Base-by-base conservation (phyloP, 2,329 filamentous ascomycete species). In the Aspergillus sp. region DNA sequence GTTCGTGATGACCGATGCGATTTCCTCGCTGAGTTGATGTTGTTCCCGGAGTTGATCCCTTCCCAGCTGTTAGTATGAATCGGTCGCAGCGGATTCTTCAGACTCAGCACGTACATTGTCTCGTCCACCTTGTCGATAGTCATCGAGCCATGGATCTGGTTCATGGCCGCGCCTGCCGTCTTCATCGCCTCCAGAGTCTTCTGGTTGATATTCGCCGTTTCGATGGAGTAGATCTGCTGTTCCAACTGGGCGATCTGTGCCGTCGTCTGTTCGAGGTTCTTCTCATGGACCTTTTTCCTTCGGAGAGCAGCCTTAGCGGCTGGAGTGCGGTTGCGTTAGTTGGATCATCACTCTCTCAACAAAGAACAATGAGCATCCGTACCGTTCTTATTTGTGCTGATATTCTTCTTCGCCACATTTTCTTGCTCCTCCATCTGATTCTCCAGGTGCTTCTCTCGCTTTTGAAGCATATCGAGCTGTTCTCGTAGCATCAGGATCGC, bases 181-280 rank as follows among this genome's bases (percentile, higher is more conserved):
- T 96, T 89, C 92, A 99, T 97, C 7, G 93, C 94, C 67, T 89
- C 86, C 65, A 98, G 83, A 12, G 95, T 99, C 82, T 97, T 93
- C 79, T 94, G 89, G 83, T 99, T 99, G 82, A 99, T 97, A 76
- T 98, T 99, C 63, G 95, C 95, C 52, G 93, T 92, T 79, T 99
- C 95, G 81, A 99, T 98, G 61, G 91, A 89, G 77, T 95, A 95
- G 73, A 98, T 96, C 77, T 99, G 92, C 73, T 93, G 90, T 77
- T 99, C 95, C 49, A 99, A 84, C 22, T 95, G 96, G 69, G 88
- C 87, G 72, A 98, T 96, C 79, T 98, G 94, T 32, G 90, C 87
- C 60, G 87, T 85, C 1, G 94, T 98, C 79, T 97, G 93, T 67
- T 96, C 92, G 60, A 97, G 86, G 58, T 91, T 91, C 77, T 93